Evolutionary conservation across 2,329 filamentous ascomycete species (phyloP).

Genomic region (Aspergillus nomiae): DNA sequence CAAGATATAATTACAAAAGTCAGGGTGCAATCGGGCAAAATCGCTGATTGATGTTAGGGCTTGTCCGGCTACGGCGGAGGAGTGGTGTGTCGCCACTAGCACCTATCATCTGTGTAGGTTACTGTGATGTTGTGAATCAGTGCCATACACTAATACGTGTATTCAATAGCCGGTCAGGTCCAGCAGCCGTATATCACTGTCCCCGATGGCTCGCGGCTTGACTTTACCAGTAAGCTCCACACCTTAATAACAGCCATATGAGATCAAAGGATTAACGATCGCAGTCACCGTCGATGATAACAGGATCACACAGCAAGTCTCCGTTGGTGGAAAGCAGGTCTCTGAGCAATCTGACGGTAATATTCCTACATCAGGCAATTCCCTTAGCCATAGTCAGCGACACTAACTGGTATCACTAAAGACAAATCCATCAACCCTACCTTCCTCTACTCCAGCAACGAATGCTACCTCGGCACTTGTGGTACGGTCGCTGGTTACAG

Average conservation of each 20-base stretch:
- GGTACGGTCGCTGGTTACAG: constrained; percentile 7
- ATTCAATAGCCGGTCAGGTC: not conserved
- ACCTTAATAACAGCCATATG: not conserved
- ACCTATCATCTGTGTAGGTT: constrained; percentile 9
- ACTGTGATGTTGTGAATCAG: not conserved
- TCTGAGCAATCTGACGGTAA: constrained; percentile 7
- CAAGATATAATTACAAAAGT: not conserved
- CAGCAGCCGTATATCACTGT: not conserved
- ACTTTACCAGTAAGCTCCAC: not conserved
- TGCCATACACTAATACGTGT: not conserved
- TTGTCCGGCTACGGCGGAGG: constrained; percentile 4
- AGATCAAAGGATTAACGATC: not conserved
- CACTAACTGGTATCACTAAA: not conserved
- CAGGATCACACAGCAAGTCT: not conserved
- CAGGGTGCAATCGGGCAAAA: not conserved
- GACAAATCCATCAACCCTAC: constrained; percentile 8
- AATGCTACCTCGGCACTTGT: constrained; percentile 12
- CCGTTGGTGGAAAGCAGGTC: constrained; percentile 2
- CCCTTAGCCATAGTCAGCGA: not conserved
- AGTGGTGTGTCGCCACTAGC: constrained; percentile 13
- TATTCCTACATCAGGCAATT: accelerated
- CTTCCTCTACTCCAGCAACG: constrained; percentile 15
- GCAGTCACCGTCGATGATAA: constrained; percentile 1
- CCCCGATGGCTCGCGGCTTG: not conserved
- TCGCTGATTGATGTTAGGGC: not conserved